Conservation (phyloP, 352 stramenopile species). For the Globisporangium echinulatum region DNA sequence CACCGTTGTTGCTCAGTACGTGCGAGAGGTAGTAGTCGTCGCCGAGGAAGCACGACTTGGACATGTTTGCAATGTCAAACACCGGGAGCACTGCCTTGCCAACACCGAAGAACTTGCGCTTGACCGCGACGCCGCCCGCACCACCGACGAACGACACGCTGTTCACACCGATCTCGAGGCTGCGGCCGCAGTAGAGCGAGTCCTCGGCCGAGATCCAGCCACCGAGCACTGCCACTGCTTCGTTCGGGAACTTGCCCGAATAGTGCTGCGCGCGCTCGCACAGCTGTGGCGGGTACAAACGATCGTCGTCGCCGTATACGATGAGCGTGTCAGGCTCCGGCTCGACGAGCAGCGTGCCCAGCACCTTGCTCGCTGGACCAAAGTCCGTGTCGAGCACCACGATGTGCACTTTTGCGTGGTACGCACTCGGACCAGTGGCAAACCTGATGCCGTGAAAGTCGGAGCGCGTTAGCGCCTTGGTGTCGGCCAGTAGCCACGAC, state of each 20-base stretch:
- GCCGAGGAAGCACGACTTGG: conserved; percentile 39
- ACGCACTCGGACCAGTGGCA: conserved; percentile 24
- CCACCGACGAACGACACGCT: conserved; percentile 50
- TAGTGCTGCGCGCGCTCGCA: conserved; percentile 36
- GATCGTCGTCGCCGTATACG: conserved; percentile 52
- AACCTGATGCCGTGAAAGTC: conserved; percentile 31
- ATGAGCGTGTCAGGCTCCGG: conserved; percentile 54
- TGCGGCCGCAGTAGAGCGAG: conserved; percentile 42
- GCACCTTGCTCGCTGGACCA: conserved; percentile 45
- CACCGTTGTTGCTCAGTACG: conserved; percentile 28
- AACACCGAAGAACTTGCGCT: conserved; percentile 41
- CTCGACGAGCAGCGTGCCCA: conserved; percentile 41
- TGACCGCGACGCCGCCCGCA: conserved; percentile 37
- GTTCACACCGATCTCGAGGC: conserved; percentile 39
- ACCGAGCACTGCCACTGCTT: conserved; percentile 40
- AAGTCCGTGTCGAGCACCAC: conserved; percentile 47
- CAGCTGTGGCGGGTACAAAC: conserved; percentile 30
- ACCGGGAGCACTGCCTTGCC: conserved; percentile 22
- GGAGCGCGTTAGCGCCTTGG: conserved; percentile 9
- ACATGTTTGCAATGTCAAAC: conserved; percentile 38
- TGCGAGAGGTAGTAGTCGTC: conserved; percentile 55
- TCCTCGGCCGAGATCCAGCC: conserved; percentile 48
- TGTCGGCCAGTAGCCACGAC: conserved; percentile 26
- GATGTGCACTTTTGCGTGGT: conserved; percentile 25
- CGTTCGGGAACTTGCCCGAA: conserved; percentile 35